Evolutionary conservation across 306 rosid species (phyloP), one percentile per base, ranked within the genome.

Genomic region (Inga oerstediana): DNA sequence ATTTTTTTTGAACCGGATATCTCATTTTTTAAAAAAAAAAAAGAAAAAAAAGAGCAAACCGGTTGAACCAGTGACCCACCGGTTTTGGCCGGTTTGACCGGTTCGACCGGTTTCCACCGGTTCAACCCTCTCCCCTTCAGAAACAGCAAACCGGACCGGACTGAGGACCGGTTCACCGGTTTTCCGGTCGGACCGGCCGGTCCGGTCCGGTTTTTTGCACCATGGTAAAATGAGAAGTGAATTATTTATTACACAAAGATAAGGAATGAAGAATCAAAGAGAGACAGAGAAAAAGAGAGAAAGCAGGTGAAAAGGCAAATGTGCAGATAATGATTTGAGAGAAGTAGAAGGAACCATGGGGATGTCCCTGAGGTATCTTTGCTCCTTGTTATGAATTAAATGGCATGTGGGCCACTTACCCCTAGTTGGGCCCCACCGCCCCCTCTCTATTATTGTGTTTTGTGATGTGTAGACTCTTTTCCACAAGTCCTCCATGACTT

Each of bases 321-420:
- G 16, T 10, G 32, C 34, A 24, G 35, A 8, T 20, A 56, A 20
- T 56, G 24, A 56, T 56, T 59, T 79, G 86, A 79, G 76, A 34
- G 72, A 87, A 84, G 67, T 44, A 82, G 81, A 16, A 66, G 43
- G 43, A 76, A 56, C 85, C 77, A 85, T 51, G 84, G 64, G 39
- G 61, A 66, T 79, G 90, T 85, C 80, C 83, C 84, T 82, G 19
- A 3, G 66, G 16, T 75, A 82, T 81, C 81, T 76, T 45, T 85
- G 75, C 84, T 54, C 65, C 62, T 56, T 56, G 64, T 65, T 79
- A 72, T 37, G 54, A 82, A 54, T 66, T 75, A 16, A 20, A 56
- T 56, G 62, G 78, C 81, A 87, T 76, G 86, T 82, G 62, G 86
- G 54, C 67, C 85, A 72, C 85, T 85, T 66, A 79, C 77, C 78